Conservation (phyloP, 1,284 basidiomycete species). For the Xerocomus amazonicus region DNA sequence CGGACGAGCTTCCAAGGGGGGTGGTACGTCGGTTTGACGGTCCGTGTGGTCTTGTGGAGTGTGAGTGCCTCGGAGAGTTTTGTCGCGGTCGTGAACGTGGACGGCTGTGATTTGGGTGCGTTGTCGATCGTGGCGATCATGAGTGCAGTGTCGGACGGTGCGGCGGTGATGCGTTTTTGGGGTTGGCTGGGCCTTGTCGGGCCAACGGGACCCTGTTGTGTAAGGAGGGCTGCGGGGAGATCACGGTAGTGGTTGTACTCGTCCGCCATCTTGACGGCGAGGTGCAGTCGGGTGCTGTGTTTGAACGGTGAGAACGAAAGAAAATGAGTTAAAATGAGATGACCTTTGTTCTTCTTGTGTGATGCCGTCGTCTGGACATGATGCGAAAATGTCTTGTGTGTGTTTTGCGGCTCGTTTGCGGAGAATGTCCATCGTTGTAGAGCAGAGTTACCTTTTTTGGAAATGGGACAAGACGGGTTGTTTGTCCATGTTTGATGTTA, state of each 20-base stretch:
- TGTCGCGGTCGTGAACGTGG: slow-evolving; percentile 60
- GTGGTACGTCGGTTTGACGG: slow-evolving; percentile 93
- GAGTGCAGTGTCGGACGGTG: slow-evolving; percentile 49
- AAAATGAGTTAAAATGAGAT: slow-evolving; percentile 12
- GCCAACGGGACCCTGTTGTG: slow-evolving; percentile 79
- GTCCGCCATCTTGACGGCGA: slow-evolving; percentile 74
- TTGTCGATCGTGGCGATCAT: slow-evolving; percentile 72
- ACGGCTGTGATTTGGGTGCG: slow-evolving; percentile 57
- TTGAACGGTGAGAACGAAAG: not conserved
- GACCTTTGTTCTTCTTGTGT: slow-evolving; percentile 63
- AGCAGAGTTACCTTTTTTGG: slow-evolving; percentile 12
- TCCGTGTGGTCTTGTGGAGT: slow-evolving; percentile 86
- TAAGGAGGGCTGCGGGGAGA: slow-evolving; percentile 77
- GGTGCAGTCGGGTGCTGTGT: slow-evolving; percentile 56
- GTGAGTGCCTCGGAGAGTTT: slow-evolving; percentile 83
- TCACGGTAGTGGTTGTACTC: slow-evolving; percentile 88
- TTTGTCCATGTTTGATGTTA: slow-evolving; percentile 26
- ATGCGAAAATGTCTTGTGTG: slow-evolving; percentile 65
- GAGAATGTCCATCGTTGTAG: slow-evolving; percentile 25
- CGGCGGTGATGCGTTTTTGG: slow-evolving; percentile 70
- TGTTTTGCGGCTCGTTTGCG: slow-evolving; percentile 61
- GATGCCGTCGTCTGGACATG: slow-evolving; percentile 54
- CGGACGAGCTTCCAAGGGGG: slow-evolving; percentile 95
- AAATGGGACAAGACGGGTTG: not conserved
- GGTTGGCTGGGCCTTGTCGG: slow-evolving; percentile 63